These are phyloP conservation scores for Eimeria tenella DNA, from an alignment of 169 alveolate genomes.

Conservation along the genomic window DNA sequence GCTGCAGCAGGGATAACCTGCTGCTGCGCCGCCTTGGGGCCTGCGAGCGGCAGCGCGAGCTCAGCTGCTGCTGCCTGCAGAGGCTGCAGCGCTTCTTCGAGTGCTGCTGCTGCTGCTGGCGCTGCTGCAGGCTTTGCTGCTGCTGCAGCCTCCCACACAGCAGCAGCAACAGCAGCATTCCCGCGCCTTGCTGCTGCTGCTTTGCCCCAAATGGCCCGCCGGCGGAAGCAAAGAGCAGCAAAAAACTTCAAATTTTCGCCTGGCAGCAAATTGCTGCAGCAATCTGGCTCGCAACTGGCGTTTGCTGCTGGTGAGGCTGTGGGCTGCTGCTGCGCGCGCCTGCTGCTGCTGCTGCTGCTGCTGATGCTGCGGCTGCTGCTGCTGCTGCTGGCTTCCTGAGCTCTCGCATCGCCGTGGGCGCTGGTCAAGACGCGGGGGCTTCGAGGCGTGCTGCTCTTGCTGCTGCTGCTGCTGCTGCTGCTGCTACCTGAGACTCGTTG, in stretches of 20 bases:
- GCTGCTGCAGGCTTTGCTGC: no score
- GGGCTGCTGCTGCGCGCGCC: neutral
- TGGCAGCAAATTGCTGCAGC: neutral
- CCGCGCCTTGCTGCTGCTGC: neutral
- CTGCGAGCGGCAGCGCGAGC: neutral
- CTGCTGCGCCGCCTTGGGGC: neutral
- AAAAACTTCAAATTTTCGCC: no score
- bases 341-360: neutral
- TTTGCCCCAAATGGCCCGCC: neutral
- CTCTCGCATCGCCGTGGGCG: neutral
- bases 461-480: slow-evolving; percentile 37
- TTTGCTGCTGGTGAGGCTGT: neutral
- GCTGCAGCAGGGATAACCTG: slow-evolving; percentile 10
- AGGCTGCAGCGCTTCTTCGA: slow-evolving; percentile 9
- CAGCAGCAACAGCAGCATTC: slow-evolving; percentile 31
- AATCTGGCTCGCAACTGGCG: neutral
- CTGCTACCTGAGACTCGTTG: neutral
- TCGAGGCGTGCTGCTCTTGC: no score
- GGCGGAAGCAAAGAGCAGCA: neutral
- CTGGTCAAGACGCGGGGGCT: neutral
- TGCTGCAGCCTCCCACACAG: no score
- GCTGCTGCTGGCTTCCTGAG: neutral
- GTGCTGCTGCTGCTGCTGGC: no score
- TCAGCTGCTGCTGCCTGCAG: neutral
- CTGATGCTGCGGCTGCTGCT: neutral